phyloP scores from a whole-genome alignment of 148 eudicot genomes.

The Cornus florida region DNA sequence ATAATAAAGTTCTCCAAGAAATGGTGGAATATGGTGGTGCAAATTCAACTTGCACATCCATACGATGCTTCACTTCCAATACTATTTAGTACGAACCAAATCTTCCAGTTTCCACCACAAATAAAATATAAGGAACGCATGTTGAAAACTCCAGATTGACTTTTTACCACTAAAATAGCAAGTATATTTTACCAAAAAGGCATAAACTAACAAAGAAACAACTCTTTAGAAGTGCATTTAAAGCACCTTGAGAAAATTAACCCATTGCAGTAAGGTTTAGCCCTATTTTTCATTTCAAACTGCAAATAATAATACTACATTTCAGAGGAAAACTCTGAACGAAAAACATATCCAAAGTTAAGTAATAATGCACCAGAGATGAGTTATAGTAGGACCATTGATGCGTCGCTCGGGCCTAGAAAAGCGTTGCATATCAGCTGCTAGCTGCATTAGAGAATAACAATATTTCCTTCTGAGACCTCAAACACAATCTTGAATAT shows the following conservation, averaged over 20 bases:
- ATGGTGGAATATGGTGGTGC: too few relatives aligned
- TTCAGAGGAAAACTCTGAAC: not conserved
- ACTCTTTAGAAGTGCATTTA: not conserved
- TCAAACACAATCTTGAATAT: constrained; percentile 12
- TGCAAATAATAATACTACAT: not conserved
- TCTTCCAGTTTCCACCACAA: not conserved
- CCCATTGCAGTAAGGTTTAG: not conserved
- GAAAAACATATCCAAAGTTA: not conserved
- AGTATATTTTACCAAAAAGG: not conserved
- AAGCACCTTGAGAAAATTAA: not conserved
- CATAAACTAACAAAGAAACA: not conserved
- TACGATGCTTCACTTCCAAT: not conserved
- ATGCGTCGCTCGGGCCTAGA: constrained; percentile 97
- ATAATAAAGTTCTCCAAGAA: too few relatives aligned
- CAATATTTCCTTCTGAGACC: constrained; percentile 16
- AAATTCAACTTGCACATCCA: too few relatives aligned
- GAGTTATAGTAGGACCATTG: constrained; percentile 96
- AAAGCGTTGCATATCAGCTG: constrained; percentile 99
- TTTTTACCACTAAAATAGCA: too few relatives aligned
- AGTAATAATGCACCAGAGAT: constrained; percentile 66
- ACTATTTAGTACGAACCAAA: not conserved
- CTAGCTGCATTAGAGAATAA: constrained; percentile 61
- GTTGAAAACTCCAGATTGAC: not conserved
- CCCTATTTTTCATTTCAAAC: not conserved
- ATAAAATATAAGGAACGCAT: not conserved